Evolutionary conservation across 139 green algal species (phyloP).

Genomic region (Medakamo hakoo): DNA sequence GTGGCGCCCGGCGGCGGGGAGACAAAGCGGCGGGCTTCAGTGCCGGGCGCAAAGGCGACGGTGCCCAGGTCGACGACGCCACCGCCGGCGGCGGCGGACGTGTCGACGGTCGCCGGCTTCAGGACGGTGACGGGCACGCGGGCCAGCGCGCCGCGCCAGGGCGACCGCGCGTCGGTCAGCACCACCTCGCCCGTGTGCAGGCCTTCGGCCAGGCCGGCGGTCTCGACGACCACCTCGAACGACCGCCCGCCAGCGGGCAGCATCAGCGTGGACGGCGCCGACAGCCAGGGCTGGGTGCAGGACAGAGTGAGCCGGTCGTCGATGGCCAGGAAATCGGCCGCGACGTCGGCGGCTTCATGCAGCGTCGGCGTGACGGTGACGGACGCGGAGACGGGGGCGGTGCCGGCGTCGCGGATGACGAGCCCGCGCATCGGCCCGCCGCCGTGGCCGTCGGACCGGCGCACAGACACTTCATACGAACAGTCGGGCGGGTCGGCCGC

Average conservation of each 20-base stretch:
- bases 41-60: slow-evolving; percentile 22
- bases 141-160: slow-evolving; percentile 60
- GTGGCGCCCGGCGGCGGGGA: slow-evolving; percentile 57
- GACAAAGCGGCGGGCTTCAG: slow-evolving; percentile 48
- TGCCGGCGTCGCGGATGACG: slow-evolving; percentile 48
- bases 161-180: slow-evolving; percentile 25
- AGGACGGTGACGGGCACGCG: slow-evolving; percentile 62
- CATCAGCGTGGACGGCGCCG: slow-evolving; percentile 44
- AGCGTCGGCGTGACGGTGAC: slow-evolving; percentile 51
- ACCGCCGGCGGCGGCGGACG: background rate
- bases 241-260: slow-evolving; percentile 32
- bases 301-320: slow-evolving; percentile 33
- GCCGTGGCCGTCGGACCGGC: slow-evolving; percentile 18
- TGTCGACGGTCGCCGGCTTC: slow-evolving; percentile 17
- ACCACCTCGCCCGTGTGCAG: slow-evolving; percentile 70
- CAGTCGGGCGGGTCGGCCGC: slow-evolving; percentile 11
- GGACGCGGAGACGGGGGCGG: background rate
- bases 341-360: slow-evolving; percentile 36
- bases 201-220: slow-evolving; percentile 30
- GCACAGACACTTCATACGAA: slow-evolving; percentile 30
- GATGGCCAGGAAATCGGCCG: slow-evolving; percentile 17
- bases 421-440: slow-evolving; percentile 42
- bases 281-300: slow-evolving; percentile 45
- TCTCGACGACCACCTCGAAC: slow-evolving; percentile 70
- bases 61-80: background rate